Evolutionary conservation across 805 yeast species (phyloP), one percentile per base, ranked within the genome.

Genomic region (Yamadazyma olivae): DNA sequence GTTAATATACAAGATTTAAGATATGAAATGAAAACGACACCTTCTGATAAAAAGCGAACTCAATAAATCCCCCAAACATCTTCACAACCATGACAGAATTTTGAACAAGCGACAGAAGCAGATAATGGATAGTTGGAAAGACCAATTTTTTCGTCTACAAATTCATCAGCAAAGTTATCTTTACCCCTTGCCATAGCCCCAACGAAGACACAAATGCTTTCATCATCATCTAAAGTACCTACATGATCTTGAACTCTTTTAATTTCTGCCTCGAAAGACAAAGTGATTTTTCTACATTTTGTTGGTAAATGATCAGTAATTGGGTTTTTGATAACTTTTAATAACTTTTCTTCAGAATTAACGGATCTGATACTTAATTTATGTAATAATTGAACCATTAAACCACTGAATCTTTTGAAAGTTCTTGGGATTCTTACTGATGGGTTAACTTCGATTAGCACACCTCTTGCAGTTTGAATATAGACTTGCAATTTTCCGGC

Each of bases 151-250:
- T 93, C 98, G 59, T 93, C 98, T 29, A 91, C 95, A 55, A 62
- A 91, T 61, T 90, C 98, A 61, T 93, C 99, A 17, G 99, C 99
- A 63, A 93, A 93, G 50, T 81, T 89, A 64, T 93, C 99, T 58
- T 83, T 84, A 55, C 99, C 99, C 61, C 97, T 81, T 15, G 99
- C 99, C 96, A 93, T 93, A 31, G 99, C 96, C 57, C 99, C 99
- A 31, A 93, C 97, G 62, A 93, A 93, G 18, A 93, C 97, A 73
- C 99, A 93, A 50, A 93, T 81, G 56, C 95, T 85, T 67, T 93
- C 96, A 55, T 87, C 95, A 2, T 79, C 81, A 50, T 80, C 95
- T 50, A 93, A 68, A 40, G 82, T 82, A 13, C 59, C 61, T 26
- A 90, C 90, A 57, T 87, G 90, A 54, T 90, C 96, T 61, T 88